Evolutionary conservation across 2,329 filamentous ascomycete genomes (phyloP).

Genomic region (Madurella mycetomatis): DNA sequence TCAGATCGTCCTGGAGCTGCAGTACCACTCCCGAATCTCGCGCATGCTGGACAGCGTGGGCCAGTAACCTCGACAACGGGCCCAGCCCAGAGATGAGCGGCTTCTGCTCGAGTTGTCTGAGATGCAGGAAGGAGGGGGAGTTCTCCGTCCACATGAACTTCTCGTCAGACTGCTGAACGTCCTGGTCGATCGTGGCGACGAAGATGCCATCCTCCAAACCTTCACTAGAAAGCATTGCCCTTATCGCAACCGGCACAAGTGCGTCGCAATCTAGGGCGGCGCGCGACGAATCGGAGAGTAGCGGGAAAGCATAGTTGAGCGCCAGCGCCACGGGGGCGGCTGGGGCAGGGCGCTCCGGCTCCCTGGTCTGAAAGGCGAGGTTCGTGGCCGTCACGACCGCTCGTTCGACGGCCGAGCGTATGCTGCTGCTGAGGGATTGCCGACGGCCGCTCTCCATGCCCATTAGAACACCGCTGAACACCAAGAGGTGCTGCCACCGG

Average conservation of each 20-base stretch:
- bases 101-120: conserved; percentile 55
- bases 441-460: conserved; percentile 65
- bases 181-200: conserved; percentile 62
- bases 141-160: conserved; percentile 61
- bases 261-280: conserved; percentile 60
- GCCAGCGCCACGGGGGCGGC: conserved; percentile 60
- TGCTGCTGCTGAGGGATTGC: conserved; percentile 56
- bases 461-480: conserved; percentile 72
- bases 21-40: conserved; percentile 23
- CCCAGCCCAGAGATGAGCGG: conserved; percentile 65
- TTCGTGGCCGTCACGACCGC: conserved; percentile 73
- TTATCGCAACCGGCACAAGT: conserved; percentile 65
- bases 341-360: conserved; percentile 36
- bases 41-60: conserved; percentile 57
- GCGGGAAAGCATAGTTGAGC: conserved; percentile 71
- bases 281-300: conserved; percentile 59
- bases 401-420: conserved; percentile 65
- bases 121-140: conserved; percentile 56
- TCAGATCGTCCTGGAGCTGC: conserved; percentile 52
- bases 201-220: conserved; percentile 76
- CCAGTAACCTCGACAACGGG: conserved; percentile 60
- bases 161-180: conserved; percentile 53
- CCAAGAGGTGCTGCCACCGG: conserved; percentile 79
- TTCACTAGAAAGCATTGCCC: conserved; percentile 64
- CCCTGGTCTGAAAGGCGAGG: conserved; percentile 54